Evolutionary conservation across 116 monocot species (phyloP).

Genomic region (Papilionanthe hybrid): DNA sequence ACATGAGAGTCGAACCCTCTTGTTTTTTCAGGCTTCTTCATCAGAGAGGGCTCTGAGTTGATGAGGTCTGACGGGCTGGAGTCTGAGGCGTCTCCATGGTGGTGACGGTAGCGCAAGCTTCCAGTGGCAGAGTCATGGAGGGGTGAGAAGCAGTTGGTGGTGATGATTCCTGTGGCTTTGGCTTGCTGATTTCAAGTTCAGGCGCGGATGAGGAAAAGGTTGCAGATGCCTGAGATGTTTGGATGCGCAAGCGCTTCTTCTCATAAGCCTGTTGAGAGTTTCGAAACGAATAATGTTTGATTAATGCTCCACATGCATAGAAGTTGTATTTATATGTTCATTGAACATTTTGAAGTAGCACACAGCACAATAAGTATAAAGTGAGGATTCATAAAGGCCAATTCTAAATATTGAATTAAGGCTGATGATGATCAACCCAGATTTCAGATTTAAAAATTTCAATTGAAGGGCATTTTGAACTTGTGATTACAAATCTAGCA

Average conservation of each 20-base stretch:
- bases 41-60: constrained; percentile 16
- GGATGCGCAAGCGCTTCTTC: constrained; percentile 6
- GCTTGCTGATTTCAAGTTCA: neutral
- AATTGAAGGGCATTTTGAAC: no score
- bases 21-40: constrained; percentile 7
- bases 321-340: no score
- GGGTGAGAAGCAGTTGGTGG: neutral
- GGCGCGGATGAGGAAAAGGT: neutral
- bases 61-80: neutral
- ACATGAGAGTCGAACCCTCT: constrained; percentile 42
- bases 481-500: no score
- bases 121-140: no score
- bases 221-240: neutral
- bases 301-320: no score
- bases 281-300: neutral
- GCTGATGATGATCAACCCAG: no score
- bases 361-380: no score
- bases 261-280: constrained; percentile 9
- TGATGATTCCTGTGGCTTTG: neutral
- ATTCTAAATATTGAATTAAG: no score
- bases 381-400: no score
- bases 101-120: no score
- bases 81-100: neutral
- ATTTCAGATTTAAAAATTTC: no score
- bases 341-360: no score